Percentiles rank a stretch among this genome's conserved stretches.
Evolutionary conservation across 805 yeast species (phyloP).

Genomic region (Nakazawaea wyomingensis): DNA sequence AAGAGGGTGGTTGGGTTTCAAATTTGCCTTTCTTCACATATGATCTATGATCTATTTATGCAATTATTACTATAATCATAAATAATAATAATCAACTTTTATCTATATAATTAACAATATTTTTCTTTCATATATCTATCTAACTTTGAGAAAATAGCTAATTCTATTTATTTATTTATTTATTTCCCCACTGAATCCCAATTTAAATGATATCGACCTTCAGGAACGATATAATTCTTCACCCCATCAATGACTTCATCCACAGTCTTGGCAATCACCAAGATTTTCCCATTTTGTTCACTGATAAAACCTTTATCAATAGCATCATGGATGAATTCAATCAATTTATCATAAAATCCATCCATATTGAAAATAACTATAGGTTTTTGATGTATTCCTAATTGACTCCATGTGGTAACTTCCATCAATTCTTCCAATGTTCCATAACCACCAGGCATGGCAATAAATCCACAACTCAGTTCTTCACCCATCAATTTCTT

Average conservation of each 20-base stretch:
- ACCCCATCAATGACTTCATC: slow-evolving; percentile 64
- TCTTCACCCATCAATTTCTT: slow-evolving; percentile 82
- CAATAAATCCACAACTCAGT: slow-evolving; percentile 73
- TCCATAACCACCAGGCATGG: slow-evolving; percentile 91
- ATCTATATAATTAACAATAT: too few species aligned
- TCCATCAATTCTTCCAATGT: slow-evolving; percentile 88
- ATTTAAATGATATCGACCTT: slow-evolving; percentile 66
- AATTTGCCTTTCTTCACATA: too few species aligned
- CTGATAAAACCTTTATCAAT: slow-evolving; percentile 65
- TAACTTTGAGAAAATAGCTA: too few species aligned
- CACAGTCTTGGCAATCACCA: slow-evolving; percentile 62
- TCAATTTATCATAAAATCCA: slow-evolving; percentile 73
- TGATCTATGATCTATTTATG: too few species aligned
- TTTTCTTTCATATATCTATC: too few species aligned
- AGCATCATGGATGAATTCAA: slow-evolving; percentile 56
- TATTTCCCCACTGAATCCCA: slow-evolving; percentile 39
- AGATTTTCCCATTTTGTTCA: slow-evolving; percentile 57
- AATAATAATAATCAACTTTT: too few species aligned
- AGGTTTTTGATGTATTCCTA: slow-evolving; percentile 81
- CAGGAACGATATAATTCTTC: slow-evolving; percentile 58
- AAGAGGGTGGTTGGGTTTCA: too few species aligned
- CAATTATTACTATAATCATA: too few species aligned
- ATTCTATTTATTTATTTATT: neutral
- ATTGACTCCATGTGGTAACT: slow-evolving; percentile 85
- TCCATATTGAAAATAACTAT: slow-evolving; percentile 70